Evolutionary conservation across 148 eudicot species (phyloP).

Genomic region (Polygonum maritimum): DNA sequence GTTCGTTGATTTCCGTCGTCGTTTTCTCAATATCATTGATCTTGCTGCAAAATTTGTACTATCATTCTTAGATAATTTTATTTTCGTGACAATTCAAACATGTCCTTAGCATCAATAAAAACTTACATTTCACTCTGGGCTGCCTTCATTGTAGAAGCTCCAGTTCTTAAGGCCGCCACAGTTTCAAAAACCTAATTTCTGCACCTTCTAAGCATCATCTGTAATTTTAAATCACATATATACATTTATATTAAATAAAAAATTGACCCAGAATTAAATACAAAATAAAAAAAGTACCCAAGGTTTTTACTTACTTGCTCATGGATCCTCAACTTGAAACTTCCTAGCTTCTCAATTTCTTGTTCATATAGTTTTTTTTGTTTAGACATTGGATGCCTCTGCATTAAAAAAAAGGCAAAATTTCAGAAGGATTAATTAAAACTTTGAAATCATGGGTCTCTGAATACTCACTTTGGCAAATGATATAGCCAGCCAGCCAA

Average conservation of each 20-base stretch:
- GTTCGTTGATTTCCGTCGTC: too few relatives aligned
- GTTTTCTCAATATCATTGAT: too few relatives aligned
- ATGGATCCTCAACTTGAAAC: constrained; percentile 73
- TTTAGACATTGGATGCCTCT: constrained; percentile 93
- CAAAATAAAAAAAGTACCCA: background rate
- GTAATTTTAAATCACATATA: background rate
- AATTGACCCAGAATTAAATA: background rate
- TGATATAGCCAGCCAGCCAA: too few relatives aligned
- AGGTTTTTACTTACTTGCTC: constrained; percentile 49
- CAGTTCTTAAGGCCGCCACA: constrained; percentile 86
- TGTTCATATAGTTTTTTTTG: constrained; percentile 77
- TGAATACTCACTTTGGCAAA: too few relatives aligned
- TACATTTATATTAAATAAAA: background rate
- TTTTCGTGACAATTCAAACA: too few relatives aligned
- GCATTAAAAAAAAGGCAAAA: background rate
- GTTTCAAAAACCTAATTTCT: constrained; percentile 88
- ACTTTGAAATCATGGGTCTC: too few relatives aligned
- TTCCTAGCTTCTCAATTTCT: constrained; percentile 78
- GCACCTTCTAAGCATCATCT: constrained; percentile 95
- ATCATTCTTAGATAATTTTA: too few relatives aligned
- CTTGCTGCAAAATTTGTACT: too few relatives aligned
- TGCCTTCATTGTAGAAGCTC: constrained; percentile 86
- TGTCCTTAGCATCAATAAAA: too few relatives aligned
- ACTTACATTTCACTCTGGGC: constrained; percentile 89
- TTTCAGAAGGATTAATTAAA: background rate